Base-by-base conservation (phyloP, 345 rosid species). In the Garcia nutans region DNA sequence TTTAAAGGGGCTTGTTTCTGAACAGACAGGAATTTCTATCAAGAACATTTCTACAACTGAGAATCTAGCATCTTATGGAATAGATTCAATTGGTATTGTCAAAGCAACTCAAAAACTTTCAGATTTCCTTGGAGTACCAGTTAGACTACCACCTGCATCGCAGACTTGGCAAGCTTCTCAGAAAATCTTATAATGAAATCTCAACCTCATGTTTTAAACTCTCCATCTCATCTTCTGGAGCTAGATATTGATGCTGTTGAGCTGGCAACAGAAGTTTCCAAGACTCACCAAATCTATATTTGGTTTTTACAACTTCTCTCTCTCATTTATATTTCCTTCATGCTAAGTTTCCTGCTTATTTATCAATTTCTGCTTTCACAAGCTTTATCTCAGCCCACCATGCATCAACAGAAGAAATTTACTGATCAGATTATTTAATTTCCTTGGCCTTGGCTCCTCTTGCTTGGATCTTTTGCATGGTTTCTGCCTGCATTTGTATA, bases 51-150 rank as follows among this genome's bases (percentile, higher is more conserved):
- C 88, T 19, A 75, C 84, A 31, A 85, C 78, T 1, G 91, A 87
- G 68, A 87, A 82, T 82, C 85, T 90, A 42, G 84, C 79, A 28
- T 86, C 94, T 3, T 87, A 90, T 57, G 94, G 94, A 56, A 82
- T 90, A 20, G 94, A 90, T 76, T 90, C 94, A 1, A 90, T 88
- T 59, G 94, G 90, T 0, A 88, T 88, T 3, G 94, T 90, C 17
- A 85, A 89, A 80, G 94, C 94, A 66, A 87, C 94, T 75, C 94
- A 90, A 44, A 90, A 90, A 49, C 86, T 90, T 42, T 87, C 91
- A 4, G 89, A 88, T 76, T 87, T 82, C 69, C 85, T 90, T 13
- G 91, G 89, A 68, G 92, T 85, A 65, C 84, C 94, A 1, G 83
- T 90, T 56, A 91, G 92, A 76, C 89, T 2, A 87, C 94, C 45